Evolutionary conservation across 352 stramenopile genomes (phyloP).

Genomic region (Globisporangium carolinianum): DNA sequence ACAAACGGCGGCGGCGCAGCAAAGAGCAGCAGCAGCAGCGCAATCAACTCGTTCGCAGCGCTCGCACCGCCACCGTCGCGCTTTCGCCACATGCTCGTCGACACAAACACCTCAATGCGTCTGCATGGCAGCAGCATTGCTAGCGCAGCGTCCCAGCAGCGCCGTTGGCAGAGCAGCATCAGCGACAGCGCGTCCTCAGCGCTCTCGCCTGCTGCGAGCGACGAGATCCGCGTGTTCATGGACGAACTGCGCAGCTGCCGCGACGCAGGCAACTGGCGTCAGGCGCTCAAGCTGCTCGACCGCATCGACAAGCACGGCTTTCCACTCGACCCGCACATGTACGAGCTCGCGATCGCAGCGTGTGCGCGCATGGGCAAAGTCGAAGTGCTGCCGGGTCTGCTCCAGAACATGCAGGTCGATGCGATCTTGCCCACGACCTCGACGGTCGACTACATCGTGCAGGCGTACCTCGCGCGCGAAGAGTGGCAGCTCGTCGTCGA

Average conservation of each 20-base stretch:
- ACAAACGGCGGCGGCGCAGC: slow-evolving; percentile 1
- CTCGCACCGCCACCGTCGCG: slow-evolving; percentile 3
- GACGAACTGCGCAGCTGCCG: slow-evolving; percentile 39
- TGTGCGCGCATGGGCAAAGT: slow-evolving; percentile 79
- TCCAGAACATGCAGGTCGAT: slow-evolving; percentile 78
- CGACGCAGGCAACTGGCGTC: slow-evolving; percentile 64
- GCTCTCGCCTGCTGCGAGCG: slow-evolving; percentile 1
- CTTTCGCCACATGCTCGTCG: slow-evolving; percentile 3
- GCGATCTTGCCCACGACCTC: slow-evolving; percentile 47
- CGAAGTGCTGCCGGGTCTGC: slow-evolving; percentile 59
- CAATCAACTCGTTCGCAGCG: slow-evolving; percentile 7
- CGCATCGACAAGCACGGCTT: slow-evolving; percentile 50
- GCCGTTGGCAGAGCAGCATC: slow-evolving; percentile 9
- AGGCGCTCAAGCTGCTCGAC: slow-evolving; percentile 70
- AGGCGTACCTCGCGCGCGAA: slow-evolving; percentile 66
- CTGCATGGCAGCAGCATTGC: no score
- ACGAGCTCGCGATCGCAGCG: slow-evolving; percentile 70
- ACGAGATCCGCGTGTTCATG: slow-evolving; percentile 13
- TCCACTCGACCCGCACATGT: slow-evolving; percentile 58
- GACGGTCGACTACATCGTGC: slow-evolving; percentile 77
- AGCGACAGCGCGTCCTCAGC: not conserved
- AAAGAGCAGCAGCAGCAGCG: not conserved
- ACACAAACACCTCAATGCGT: not conserved
- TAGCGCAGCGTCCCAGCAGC: slow-evolving; percentile 1
- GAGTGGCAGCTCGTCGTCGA: slow-evolving; percentile 56